These are phyloP conservation scores for Trypethelium eluteriae DNA, from an alignment of 495 filamentous ascomycete genomes.

Conservation along the genomic window DNA sequence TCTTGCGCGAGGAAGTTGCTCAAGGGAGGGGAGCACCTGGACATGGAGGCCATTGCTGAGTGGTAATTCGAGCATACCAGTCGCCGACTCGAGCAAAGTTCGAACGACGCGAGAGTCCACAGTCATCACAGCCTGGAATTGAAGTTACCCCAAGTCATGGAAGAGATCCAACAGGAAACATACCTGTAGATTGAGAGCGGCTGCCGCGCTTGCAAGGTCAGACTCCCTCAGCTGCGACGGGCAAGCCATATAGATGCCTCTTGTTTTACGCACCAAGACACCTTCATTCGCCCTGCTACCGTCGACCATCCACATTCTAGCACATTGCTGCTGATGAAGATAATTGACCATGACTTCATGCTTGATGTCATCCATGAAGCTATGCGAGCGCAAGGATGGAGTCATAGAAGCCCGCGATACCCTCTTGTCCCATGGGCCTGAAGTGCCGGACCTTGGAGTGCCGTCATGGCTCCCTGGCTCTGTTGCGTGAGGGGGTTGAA, in stretches of 20 bases:
- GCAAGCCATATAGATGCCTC: conserved; percentile 60
- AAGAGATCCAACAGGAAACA: not conserved
- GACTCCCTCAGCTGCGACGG: conserved; percentile 54
- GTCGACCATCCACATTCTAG: conserved; percentile 62
- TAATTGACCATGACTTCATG: conserved; percentile 80
- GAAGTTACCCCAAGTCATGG: not conserved
- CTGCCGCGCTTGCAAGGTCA: conserved; percentile 52
- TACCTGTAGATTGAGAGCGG: conserved; percentile 56
- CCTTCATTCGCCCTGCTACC: conserved; percentile 59
- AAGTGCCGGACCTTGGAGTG: not conserved
- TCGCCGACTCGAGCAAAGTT: conserved; percentile 62
- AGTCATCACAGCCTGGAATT: conserved; percentile 62
- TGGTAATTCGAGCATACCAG: conserved; percentile 65
- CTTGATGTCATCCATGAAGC: conserved; percentile 66
- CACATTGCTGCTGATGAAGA: conserved; percentile 68
- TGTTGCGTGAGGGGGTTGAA: not conserved
- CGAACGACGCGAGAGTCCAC: conserved; percentile 69
- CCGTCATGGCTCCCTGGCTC: not conserved
- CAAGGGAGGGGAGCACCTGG: conserved; percentile 62
- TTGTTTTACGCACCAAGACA: conserved; percentile 59
- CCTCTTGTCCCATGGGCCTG: not conserved
- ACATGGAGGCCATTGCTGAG: conserved; percentile 65
- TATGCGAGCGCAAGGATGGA: conserved; percentile 21
- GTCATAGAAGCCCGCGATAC: not conserved
- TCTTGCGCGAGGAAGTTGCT: conserved; percentile 56